Evolutionary conservation across 306 rosid species (phyloP), one percentile per base, ranked within the genome.

Genomic region (Casuarina glauca): DNA sequence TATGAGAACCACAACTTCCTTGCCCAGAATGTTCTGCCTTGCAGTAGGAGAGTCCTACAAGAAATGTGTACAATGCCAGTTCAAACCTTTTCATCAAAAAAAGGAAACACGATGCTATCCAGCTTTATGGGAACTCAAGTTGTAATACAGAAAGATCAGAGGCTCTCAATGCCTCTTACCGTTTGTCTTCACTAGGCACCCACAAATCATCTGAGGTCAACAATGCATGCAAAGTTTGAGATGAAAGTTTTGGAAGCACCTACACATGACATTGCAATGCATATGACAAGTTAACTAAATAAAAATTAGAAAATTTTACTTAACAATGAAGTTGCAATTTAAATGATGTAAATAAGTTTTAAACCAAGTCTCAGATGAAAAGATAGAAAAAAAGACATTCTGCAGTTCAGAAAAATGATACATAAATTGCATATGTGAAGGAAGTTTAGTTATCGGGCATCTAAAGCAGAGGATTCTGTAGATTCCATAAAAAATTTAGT

Each of bases 171-270:
- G 49, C 74, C 82, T 74, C 86, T 83, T 77, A 93, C 99, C 97
- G 82, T 81, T 84, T 92, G 86, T 95, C 99, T 86, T 95, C 99
- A 74, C 87, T 87, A 52, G 88, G 85, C 70, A 93, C 89, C 99
- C 99, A 95, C 76, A 95, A 86, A 74, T 95, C 91, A 76, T 93
- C 86, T 49, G 93, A 88, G 79, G 97, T 93, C 81, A 95, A 85
- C 79, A 95, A 83, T 60, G 91, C 88, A 89, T 93, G 90, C 82
- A 92, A 84, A 42, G 99, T 95, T 81, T 89, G 97, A 73, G 96
- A 83, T 8, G 97, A 95, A 88, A 95, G 97, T 83, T 91, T 95
- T 49, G 97, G 91, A 82, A 93, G 96, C 86, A 93, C 97, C 99
- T 93, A 85, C 67, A 20, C 70, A 73, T 39, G 73, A 67, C 9